Conservation (phyloP, 768 basidiomycete species). For the Scleroderma citrinum region DNA sequence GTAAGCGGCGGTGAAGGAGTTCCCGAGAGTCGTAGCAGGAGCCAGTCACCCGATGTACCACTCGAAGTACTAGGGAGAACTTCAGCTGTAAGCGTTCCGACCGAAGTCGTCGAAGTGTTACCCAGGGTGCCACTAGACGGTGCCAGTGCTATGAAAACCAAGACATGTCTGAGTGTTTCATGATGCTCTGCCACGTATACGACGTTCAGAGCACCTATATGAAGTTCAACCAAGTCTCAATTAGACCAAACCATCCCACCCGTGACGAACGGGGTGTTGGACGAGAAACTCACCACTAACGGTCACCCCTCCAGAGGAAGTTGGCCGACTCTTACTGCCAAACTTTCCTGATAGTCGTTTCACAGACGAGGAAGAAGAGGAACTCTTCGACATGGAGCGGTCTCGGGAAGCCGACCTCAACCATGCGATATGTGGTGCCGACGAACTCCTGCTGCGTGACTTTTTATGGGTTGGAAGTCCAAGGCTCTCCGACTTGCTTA, state of each 20-base stretch:
- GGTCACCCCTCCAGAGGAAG: slow-evolving; percentile 8
- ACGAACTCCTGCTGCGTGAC: slow-evolving; percentile 45
- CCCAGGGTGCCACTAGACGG: slow-evolving; percentile 2
- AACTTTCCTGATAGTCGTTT: slow-evolving; percentile 19
- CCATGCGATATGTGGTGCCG: slow-evolving; percentile 59
- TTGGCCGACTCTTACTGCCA: slow-evolving; percentile 17
- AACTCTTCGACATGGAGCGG: slow-evolving; percentile 11
- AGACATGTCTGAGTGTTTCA: slow-evolving; percentile 74
- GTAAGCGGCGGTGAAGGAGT: slow-evolving; percentile 52
- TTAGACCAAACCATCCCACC: no score
- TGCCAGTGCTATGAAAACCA: slow-evolving; percentile 58
- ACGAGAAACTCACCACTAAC: slow-evolving; percentile 13
- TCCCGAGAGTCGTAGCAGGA: slow-evolving; percentile 57
- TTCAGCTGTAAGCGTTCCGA: slow-evolving; percentile 51
- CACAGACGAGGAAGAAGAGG: slow-evolving; percentile 11
- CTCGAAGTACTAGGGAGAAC: slow-evolving; percentile 45
- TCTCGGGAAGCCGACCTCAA: slow-evolving; percentile 32
- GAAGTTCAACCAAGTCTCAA: background rate
- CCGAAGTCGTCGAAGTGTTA: background rate
- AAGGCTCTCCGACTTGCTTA: background rate
- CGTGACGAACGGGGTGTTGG: background rate
- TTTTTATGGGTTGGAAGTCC: slow-evolving; percentile 20
- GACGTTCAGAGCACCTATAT: slow-evolving; percentile 33
- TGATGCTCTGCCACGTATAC: slow-evolving; percentile 73
- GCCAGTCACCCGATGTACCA: slow-evolving; percentile 41